These are phyloP conservation scores for Arachis stenosperma DNA, from an alignment of 306 rosid species.

Conservation along the genomic window DNA sequence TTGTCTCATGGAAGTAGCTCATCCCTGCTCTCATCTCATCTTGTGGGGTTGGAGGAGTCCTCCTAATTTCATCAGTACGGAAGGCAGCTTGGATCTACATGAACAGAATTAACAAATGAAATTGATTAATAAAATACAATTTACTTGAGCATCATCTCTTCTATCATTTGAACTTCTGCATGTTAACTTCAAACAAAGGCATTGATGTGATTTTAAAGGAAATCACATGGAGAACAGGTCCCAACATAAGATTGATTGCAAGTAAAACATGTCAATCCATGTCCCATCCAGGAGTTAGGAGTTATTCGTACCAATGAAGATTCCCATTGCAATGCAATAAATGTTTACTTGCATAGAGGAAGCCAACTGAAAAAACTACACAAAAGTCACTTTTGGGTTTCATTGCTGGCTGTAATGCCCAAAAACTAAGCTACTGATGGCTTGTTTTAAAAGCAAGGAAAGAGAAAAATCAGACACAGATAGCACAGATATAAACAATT, in stretches of 20 bases:
- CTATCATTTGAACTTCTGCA: neutral
- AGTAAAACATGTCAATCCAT: neutral
- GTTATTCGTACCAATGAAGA: neutral
- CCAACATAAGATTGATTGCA: neutral
- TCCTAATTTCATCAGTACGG: slow-evolving; percentile 86
- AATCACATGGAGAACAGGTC: neutral
- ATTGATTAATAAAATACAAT: neutral
- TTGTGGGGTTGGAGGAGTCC: slow-evolving; percentile 93
- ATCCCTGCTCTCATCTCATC: slow-evolving; percentile 97
- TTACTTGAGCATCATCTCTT: neutral
- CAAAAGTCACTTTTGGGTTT: neutral
- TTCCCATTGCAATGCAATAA: neutral
- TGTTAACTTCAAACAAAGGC: neutral
- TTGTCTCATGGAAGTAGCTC: slow-evolving; percentile 94
- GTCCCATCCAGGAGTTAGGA: neutral
- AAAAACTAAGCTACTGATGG: neutral
- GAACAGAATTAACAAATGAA: slow-evolving; percentile 18
- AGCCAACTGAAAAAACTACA: neutral
- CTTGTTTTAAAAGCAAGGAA: slow-evolving; percentile 20
- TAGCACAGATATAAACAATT: slow-evolving; percentile 9
- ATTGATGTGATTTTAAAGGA: neutral
- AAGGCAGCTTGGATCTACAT: slow-evolving; percentile 90
- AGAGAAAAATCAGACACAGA: slow-evolving; percentile 14
- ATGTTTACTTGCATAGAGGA: neutral
- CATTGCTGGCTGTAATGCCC: neutral